Evolutionary conservation across 2,329 filamentous ascomycete species (phyloP).

Genomic region (Microdochium paspali): DNA sequence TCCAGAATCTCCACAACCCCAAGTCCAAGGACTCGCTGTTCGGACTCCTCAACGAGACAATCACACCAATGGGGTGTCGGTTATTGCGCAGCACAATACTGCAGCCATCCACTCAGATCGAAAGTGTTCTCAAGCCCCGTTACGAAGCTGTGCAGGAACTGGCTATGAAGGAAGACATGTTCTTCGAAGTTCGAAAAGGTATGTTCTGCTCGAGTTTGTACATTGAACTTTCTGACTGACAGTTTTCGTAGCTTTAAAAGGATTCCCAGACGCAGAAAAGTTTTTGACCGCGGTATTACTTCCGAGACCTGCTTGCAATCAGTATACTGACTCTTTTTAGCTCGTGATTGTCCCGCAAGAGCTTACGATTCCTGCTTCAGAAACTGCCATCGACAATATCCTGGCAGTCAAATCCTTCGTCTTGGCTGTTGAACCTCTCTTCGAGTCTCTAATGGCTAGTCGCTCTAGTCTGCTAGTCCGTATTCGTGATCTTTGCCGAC

Average conservation of each 20-base stretch:
- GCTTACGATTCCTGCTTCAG: slow-evolving; percentile 56
- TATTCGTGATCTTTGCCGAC: slow-evolving; percentile 61
- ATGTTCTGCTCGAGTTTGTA: slow-evolving; percentile 2
- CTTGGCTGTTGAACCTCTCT: slow-evolving; percentile 55
- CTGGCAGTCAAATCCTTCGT: slow-evolving; percentile 82
- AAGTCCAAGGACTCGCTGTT: slow-evolving; percentile 79
- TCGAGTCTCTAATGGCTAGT: slow-evolving; percentile 56
- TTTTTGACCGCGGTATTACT: slow-evolving; percentile 58
- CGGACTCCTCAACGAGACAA: slow-evolving; percentile 74
- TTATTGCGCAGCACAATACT: slow-evolving; percentile 78
- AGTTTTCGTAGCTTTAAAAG: slow-evolving; percentile 52
- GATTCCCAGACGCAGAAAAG: slow-evolving; percentile 71
- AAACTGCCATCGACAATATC: slow-evolving; percentile 78
- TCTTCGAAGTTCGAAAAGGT: slow-evolving; percentile 66
- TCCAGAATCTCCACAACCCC: slow-evolving; percentile 72
- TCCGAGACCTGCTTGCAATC: neutral
- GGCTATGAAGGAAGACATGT: slow-evolving; percentile 74
- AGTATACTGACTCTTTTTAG: slow-evolving; percentile 26
- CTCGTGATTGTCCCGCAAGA: slow-evolving; percentile 68
- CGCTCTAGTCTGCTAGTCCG: slow-evolving; percentile 54
- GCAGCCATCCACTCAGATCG: slow-evolving; percentile 69
- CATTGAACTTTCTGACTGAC: slow-evolving; percentile 2
- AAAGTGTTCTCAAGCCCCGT: slow-evolving; percentile 56
- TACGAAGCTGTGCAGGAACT: slow-evolving; percentile 82
- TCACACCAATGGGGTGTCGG: slow-evolving; percentile 81